phyloP scores from a whole-genome alignment of 768 basidiomycete species.

The Tulasnella sp. region DNA sequence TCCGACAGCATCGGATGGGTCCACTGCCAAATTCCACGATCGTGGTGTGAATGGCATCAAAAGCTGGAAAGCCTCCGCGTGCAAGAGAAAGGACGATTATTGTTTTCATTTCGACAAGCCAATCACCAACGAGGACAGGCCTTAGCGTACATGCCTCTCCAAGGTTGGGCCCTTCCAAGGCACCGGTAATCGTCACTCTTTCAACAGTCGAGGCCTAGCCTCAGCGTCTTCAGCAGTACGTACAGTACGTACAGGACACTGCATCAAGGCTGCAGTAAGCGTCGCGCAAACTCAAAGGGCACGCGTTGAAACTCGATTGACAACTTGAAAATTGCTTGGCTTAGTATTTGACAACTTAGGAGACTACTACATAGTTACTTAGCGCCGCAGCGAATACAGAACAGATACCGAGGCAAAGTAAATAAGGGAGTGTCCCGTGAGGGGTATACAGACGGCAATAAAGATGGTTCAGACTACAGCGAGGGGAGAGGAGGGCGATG shows the following conservation, averaged over 20 bases:
- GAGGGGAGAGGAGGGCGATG: not conserved
- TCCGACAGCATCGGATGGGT: slow-evolving; percentile 5
- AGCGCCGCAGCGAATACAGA: not conserved
- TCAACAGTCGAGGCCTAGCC: not conserved
- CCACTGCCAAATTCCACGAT: not conserved
- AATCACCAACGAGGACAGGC: slow-evolving; percentile 3
- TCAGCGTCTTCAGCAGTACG: not conserved
- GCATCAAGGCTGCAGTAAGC: not conserved
- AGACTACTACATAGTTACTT: slow-evolving; percentile 14
- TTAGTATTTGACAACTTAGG: slow-evolving; percentile 14
- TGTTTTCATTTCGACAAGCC: not conserved
- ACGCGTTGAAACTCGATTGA: not conserved
- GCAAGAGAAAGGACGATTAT: not conserved
- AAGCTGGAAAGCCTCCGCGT: not conserved
- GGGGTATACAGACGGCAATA: slow-evolving; percentile 9
- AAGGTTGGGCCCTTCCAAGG: not conserved
- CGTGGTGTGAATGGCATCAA: not conserved
- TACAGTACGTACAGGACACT: slow-evolving; percentile 5
- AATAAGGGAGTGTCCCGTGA: slow-evolving; percentile 6
- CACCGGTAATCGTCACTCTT: not conserved
- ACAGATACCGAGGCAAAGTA: slow-evolving; percentile 2
- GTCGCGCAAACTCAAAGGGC: not conserved
- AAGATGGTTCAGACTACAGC: not conserved
- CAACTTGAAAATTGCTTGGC: slow-evolving; percentile 5
- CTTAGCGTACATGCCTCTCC: slow-evolving; percentile 1